Conservation (phyloP, 2,329 filamentous ascomycete species). For the Dactylellina drechsleri region DNA sequence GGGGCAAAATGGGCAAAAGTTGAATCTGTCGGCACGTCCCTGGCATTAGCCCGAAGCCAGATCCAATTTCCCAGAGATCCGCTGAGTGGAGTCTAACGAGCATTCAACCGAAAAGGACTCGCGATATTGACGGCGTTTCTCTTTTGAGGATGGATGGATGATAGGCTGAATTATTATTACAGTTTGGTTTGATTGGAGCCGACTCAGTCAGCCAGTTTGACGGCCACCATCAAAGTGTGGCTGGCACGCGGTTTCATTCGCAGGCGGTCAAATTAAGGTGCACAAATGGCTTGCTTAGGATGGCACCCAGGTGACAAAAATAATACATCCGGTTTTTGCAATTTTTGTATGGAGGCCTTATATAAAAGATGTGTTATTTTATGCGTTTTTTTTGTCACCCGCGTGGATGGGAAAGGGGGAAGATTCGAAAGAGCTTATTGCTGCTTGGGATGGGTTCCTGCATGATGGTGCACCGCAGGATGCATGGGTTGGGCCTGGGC, state of each 20-base stretch:
- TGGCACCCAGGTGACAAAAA: too few species aligned
- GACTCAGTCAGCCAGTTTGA: background rate
- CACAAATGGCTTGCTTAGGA: background rate
- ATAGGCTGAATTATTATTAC: too few species aligned
- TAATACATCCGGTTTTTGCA: too few species aligned
- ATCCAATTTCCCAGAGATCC: constrained; percentile 35
- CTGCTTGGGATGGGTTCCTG: constrained; percentile 40
- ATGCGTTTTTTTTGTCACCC: too few species aligned
- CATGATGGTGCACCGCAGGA: constrained; percentile 18
- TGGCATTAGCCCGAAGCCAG: background rate
- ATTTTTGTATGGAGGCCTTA: too few species aligned
- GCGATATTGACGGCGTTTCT: constrained; percentile 18
- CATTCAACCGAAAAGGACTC: background rate
- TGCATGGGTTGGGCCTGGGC: background rate
- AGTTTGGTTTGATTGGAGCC: constrained; percentile 16
- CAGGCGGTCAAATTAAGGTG: constrained; percentile 15
- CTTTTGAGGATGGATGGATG: too few species aligned
- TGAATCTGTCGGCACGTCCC: background rate
- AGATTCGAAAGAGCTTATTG: background rate
- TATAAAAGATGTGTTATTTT: too few species aligned
- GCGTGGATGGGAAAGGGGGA: constrained; percentile 9
- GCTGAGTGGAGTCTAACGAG: background rate
- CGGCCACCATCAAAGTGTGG: constrained; percentile 25
- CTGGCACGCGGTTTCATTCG: constrained; percentile 32
- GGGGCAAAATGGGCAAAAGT: background rate